phyloP scores from a whole-genome alignment of 441 rosid species.

The Raphanus hybrid region DNA sequence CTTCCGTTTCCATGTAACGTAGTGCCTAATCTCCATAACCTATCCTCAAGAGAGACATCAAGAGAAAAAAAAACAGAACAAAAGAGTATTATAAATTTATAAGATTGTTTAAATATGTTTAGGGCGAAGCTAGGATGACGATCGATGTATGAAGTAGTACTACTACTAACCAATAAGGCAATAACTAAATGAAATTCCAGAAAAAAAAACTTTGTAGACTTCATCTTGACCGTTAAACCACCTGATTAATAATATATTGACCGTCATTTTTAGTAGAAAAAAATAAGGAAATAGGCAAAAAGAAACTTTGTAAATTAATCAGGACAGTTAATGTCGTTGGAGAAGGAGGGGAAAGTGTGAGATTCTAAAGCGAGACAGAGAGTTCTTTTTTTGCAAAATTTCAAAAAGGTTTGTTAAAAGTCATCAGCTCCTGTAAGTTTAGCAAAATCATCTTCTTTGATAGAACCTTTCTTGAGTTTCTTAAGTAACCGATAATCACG shows the following conservation, averaged over 20 bases:
- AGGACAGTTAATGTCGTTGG: not conserved
- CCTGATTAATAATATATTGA: not conserved
- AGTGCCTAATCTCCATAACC: not conserved
- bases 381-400: not conserved
- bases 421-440: slow-evolving; percentile 79
- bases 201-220: too few relatives aligned
- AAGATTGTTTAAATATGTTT: too few relatives aligned
- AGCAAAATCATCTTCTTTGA: slow-evolving; percentile 72
- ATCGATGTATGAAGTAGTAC: too few relatives aligned
- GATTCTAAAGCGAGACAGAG: not conserved
- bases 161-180: too few relatives aligned
- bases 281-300: not conserved
- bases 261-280: not conserved
- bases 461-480: slow-evolving; percentile 77
- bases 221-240: not conserved
- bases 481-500: slow-evolving; percentile 68
- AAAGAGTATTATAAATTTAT: too few relatives aligned
- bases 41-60: too few relatives aligned
- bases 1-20: too few relatives aligned
- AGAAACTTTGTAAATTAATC: not conserved
- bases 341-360: not conserved
- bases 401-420: slow-evolving; percentile 28
- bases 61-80: too few relatives aligned
- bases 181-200: too few relatives aligned
- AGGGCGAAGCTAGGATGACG: too few relatives aligned